Conservation (phyloP, 345 rosid species). For the Citrus mangshanensis region DNA sequence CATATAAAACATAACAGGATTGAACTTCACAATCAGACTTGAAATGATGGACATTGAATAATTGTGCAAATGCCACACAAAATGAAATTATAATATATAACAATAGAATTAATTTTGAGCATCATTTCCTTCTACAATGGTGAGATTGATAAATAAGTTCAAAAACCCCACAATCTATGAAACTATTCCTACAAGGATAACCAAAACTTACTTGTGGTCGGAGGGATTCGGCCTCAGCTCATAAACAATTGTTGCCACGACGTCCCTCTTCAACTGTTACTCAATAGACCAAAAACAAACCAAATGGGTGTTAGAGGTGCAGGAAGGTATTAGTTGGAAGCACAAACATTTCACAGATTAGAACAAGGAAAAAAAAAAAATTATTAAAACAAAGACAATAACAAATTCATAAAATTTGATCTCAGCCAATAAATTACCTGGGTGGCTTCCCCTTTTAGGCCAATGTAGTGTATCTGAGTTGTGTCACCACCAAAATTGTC, state of each 20-base stretch:
- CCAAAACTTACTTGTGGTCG: constrained; percentile 86
- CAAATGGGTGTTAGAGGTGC: not conserved
- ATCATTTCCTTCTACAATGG: not conserved
- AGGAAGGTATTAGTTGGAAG: constrained; percentile 12
- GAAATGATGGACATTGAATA: not conserved
- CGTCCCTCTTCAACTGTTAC: constrained; percentile 86
- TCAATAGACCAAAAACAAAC: constrained; percentile 7
- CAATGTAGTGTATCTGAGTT: constrained; percentile 78
- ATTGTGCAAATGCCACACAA: not conserved
- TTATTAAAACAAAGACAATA: not conserved
- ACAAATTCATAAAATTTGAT: constrained; percentile 8
- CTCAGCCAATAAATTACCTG: constrained; percentile 47
- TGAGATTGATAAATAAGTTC: not conserved
- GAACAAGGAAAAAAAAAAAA: not conserved
- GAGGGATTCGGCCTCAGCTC: constrained; percentile 96
- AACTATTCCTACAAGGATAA: not conserved
- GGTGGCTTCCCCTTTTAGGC: constrained; percentile 98
- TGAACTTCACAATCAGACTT: not conserved
- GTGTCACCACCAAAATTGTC: constrained; percentile 81
- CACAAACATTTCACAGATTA: not conserved
- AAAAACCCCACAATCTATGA: not conserved
- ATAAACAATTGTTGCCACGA: constrained; percentile 83
- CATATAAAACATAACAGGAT: not conserved
- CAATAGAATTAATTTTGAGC: not conserved
- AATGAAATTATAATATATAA: not conserved